Conservation (phyloP, 2,329 filamentous ascomycete species). For the Verticillium zaregamsianum region DNA sequence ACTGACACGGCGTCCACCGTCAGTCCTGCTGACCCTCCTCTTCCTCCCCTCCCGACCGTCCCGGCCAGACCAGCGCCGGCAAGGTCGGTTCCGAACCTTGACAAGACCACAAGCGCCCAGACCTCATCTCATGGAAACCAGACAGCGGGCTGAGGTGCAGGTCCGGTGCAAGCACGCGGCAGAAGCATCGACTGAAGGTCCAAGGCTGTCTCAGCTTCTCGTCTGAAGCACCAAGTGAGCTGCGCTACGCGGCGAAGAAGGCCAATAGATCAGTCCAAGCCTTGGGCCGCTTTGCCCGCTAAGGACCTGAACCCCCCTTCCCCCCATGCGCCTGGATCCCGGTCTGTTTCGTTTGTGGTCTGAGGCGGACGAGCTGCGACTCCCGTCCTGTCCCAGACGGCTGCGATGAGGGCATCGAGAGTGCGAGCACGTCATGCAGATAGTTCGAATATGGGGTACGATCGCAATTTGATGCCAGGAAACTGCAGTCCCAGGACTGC, state of each 20-base stretch:
- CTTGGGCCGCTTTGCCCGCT: not conserved
- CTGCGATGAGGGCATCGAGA: not conserved
- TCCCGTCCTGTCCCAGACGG: not conserved
- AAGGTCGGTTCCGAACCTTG: not conserved
- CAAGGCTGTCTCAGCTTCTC: not conserved
- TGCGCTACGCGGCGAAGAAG: not conserved
- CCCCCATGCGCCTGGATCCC: not conserved
- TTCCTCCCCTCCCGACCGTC: not conserved
- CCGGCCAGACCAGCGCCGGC: not conserved
- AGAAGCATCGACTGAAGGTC: not conserved
- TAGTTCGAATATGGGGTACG: not conserved
- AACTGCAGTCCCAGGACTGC: not conserved
- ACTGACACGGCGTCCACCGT: not conserved
- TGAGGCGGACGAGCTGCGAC: not conserved
- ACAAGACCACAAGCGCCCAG: not conserved
- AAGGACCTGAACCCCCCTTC: not conserved
- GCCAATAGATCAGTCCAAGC: not conserved
- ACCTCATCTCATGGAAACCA: not conserved
- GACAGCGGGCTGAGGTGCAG: not conserved
- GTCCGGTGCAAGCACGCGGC: not conserved
- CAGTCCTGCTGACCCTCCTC: not conserved
- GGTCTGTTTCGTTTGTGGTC: not conserved
- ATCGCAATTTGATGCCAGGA: not conserved
- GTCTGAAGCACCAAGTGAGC: not conserved
- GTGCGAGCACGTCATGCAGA: not conserved